A percentile compares a stretch with the other conserved stretches of the same genome.
Conservation (phyloP, 1,284 basidiomycete species). For the Ustilago loliicola region DNA sequence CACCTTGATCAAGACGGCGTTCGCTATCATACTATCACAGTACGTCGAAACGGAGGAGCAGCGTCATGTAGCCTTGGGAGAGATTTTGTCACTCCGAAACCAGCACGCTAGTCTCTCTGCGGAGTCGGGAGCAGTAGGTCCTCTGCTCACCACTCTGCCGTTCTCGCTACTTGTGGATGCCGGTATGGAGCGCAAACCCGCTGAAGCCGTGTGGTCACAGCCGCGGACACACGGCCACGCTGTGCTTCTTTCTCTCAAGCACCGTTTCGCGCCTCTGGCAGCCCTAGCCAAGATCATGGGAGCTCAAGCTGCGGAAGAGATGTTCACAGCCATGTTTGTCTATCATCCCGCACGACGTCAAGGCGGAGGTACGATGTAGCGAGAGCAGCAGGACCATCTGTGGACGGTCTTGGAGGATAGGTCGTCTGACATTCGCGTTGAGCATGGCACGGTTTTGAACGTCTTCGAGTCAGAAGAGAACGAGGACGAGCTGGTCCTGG, state of each 20-base stretch:
- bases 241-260: too few relatives aligned
- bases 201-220: too few relatives aligned
- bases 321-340: constrained; percentile 27
- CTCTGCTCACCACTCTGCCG: constrained; percentile 19
- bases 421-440: constrained; percentile 16
- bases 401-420: constrained; percentile 1
- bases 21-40: constrained; percentile 18
- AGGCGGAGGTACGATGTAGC: too few relatives aligned
- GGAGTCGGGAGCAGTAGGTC: constrained; percentile 21
- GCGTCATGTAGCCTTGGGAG: constrained; percentile 17
- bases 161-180: constrained; percentile 15
- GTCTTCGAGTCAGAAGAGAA: constrained; percentile 10
- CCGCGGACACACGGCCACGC: too few relatives aligned
- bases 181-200: background rate
- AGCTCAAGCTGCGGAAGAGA: constrained; percentile 10
- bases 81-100: constrained; percentile 14
- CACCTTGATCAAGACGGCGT: constrained; percentile 21
- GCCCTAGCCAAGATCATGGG: constrained; percentile 7
- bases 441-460: constrained; percentile 23
- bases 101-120: constrained; percentile 15
- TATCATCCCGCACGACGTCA: constrained; percentile 11
- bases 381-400: too few relatives aligned
- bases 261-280: too few relatives aligned
- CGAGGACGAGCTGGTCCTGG: constrained; percentile 10
- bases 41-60: constrained; percentile 18